phyloP scores from a whole-genome alignment of 192 early-diverging fungal species.

The Entophlyctis luteolus region DNA sequence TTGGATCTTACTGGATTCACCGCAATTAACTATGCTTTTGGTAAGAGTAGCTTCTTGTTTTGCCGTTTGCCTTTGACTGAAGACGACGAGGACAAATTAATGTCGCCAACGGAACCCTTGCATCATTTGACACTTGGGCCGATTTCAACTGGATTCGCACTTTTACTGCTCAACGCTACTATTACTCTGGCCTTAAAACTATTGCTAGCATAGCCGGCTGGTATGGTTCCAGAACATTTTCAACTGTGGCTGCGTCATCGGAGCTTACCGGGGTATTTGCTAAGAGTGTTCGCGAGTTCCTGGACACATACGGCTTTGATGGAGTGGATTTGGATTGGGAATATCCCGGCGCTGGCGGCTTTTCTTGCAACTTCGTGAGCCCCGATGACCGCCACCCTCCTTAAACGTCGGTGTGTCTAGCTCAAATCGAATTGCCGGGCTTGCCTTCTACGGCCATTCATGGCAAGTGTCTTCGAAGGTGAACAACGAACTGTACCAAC shows the following conservation, averaged over 20 bases:
- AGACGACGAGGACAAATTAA: neutral
- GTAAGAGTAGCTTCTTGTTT: neutral
- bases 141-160: conserved; percentile 11
- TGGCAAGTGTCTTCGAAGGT: neutral
- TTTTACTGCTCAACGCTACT: neutral
- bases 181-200: conserved; percentile 13
- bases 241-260: conserved; percentile 8
- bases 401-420: neutral
- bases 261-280: conserved; percentile 1
- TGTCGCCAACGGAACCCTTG: neutral
- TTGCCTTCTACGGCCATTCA: conserved; percentile 18
- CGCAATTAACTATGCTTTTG: conserved; percentile 23
- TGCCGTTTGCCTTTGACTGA: neutral
- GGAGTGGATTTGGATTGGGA: conserved; percentile 18
- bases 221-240: conserved; percentile 10
- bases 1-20: conserved; percentile 12
- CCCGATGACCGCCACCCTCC: conserved; percentile 9
- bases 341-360: conserved; percentile 2
- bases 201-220: conserved; percentile 16
- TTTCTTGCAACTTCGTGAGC: conserved; percentile 7
- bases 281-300: conserved; percentile 9
- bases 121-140: conserved; percentile 3
- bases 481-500: conserved; percentile 13
- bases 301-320: conserved; percentile 13
- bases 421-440: neutral